Evolutionary conservation across 371 early-diverging fungal species (phyloP), one percentile per base, ranked within the genome.

Genomic region (Actinomortierella wolfii): DNA sequence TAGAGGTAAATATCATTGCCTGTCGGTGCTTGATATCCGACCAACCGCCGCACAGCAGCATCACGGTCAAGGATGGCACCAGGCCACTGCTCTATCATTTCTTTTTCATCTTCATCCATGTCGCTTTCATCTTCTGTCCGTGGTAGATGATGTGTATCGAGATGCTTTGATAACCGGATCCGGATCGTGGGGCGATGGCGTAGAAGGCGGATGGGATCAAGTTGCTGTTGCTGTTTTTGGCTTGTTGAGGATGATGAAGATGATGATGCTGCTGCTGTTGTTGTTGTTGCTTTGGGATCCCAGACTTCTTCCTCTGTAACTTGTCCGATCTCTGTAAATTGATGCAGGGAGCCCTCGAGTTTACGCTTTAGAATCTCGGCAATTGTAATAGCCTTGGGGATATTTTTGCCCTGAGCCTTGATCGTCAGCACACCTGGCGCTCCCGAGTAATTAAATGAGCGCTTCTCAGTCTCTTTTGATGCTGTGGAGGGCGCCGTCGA

Each of bases 351-450:
- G 0, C 86, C 86, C 51, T 81, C 79, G 77, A 83, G 73, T 13
- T 78, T 64, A 48, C 89, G 77, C 50, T 88, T 89, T 20, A 85
- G 77, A 51, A 89, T 86, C 56, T 89, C 89, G 11, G 81, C 84
- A 3, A 89, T 84, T 0, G 88, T 83, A 0, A 89, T 86, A 21
- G 88, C 81, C 41, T 87, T 87, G 57, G 84, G 83, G 49, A 89
- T 78, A 24, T 77, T 64, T 29, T 69, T 73, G 1, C 88, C 88
- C 54, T 84, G 71, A 13, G 71, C 71, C 42, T 71, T 71, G 51
- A 71, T 61, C 7, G 71, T 71, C 39, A 71, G 62, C n/a, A 71
- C 66, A 18, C 71, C 71, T 20, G 56, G 7, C 3, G 25, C 23
- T 34, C 34, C 34, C 4, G 34, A 34, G 34, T 34, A 34, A 11